These are phyloP conservation scores for Rhododendron henanense DNA, from an alignment of 148 eudicot species.

Conservation along the genomic window DNA sequence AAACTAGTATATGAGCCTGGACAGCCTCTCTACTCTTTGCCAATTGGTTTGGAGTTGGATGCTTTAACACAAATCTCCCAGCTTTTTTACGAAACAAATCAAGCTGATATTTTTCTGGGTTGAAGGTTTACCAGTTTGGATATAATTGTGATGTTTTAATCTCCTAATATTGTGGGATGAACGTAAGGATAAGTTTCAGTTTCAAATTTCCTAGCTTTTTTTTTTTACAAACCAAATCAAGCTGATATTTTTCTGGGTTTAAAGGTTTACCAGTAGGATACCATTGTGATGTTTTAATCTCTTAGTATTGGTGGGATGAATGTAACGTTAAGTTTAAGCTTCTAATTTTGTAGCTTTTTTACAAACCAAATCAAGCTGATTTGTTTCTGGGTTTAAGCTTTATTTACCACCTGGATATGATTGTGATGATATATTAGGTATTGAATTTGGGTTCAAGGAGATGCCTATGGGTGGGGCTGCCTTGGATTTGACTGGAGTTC, in stretches of 20 bases:
- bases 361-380: background rate
- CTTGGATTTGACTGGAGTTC: constrained; percentile 80
- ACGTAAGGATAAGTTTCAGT: background rate
- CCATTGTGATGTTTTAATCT: background rate
- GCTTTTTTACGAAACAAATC: background rate
- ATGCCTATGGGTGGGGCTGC: constrained; percentile 93
- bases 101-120: background rate
- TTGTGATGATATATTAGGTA: constrained; percentile 26
- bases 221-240: background rate
- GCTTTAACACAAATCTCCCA: background rate
- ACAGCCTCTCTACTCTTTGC: too few relatives aligned
- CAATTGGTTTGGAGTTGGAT: too few relatives aligned
- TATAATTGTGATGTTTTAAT: background rate
- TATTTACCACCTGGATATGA: background rate
- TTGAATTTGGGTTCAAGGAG: constrained; percentile 67
- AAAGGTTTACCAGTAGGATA: background rate
- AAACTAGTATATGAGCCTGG: too few relatives aligned
- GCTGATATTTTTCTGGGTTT: background rate
- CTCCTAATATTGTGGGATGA: background rate
- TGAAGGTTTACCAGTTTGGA: background rate
- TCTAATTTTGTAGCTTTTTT: background rate
- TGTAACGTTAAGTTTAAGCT: background rate
- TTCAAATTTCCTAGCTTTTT: background rate
- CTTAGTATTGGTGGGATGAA: background rate
- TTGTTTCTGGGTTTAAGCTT: background rate